Conservation (phyloP, 2,329 filamentous ascomycete genomes). For the Penicillium polonicum region DNA sequence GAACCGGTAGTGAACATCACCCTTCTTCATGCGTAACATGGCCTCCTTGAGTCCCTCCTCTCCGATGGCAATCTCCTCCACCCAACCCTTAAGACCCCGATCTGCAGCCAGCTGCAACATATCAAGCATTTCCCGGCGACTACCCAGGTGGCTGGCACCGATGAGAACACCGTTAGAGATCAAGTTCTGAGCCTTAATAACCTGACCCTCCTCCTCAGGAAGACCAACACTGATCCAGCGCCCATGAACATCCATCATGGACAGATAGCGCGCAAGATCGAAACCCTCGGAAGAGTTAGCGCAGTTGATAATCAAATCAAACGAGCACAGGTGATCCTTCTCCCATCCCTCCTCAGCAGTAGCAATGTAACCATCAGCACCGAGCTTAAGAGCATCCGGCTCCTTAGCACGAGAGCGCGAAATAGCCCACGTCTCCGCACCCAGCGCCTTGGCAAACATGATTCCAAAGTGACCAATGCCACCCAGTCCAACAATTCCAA, state of each 20-base stretch:
- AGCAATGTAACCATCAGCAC: constrained; percentile 60
- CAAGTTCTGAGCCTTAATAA: constrained; percentile 72
- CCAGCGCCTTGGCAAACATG: constrained; percentile 67
- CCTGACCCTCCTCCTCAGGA: constrained; percentile 71
- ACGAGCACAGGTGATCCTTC: constrained; percentile 53
- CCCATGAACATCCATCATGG: constrained; percentile 76
- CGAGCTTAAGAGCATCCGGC: constrained; percentile 59
- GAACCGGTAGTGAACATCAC: constrained; percentile 70
- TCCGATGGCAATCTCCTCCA: constrained; percentile 69
- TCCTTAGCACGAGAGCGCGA: constrained; percentile 61
- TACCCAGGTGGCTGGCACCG: constrained; percentile 69
- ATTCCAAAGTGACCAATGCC: constrained; percentile 71
- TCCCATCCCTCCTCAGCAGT: constrained; percentile 60
- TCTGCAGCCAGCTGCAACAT: constrained; percentile 72
- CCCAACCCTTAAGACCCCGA: constrained; percentile 68
- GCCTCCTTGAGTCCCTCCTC: constrained; percentile 69
- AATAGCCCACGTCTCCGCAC: constrained; percentile 62
- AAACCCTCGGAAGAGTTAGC: constrained; percentile 72
- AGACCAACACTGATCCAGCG: constrained; percentile 77
- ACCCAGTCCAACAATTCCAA: constrained; percentile 50
- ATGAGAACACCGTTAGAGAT: constrained; percentile 71
- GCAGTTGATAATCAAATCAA: constrained; percentile 69
- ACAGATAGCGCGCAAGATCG: constrained; percentile 65
- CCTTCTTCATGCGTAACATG: constrained; percentile 66
- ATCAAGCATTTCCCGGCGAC: constrained; percentile 65